These are phyloP conservation scores for Halophytophthora polymorphica DNA, from an alignment of 352 stramenopile species.

Conservation along the genomic window DNA sequence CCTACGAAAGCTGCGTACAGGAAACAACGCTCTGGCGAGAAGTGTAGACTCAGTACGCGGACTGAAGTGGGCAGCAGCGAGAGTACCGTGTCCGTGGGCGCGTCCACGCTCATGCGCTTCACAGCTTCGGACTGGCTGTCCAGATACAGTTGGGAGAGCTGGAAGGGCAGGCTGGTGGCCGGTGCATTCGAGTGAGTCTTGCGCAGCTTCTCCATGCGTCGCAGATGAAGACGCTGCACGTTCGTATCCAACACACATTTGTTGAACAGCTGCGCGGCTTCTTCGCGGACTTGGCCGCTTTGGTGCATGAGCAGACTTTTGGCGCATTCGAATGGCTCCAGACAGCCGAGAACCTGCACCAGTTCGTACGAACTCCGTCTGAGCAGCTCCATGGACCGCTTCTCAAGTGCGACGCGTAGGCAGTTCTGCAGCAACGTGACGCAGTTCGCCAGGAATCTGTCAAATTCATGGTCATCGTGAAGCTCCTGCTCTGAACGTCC, in stretches of 20 bases:
- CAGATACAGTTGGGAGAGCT: constrained; percentile 67
- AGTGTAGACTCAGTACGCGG: constrained; percentile 53
- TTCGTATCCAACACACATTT: constrained; percentile 37
- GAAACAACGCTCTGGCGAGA: constrained; percentile 67
- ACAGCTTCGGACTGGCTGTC: constrained; percentile 62
- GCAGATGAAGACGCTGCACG: constrained; percentile 46
- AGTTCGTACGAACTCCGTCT: constrained; percentile 53
- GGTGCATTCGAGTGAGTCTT: constrained; percentile 35
- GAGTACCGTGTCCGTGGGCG: constrained; percentile 40
- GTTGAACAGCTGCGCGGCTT: constrained; percentile 32
- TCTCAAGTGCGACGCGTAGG: constrained; percentile 47
- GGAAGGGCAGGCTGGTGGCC: constrained; percentile 51
- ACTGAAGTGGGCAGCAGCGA: constrained; percentile 31
- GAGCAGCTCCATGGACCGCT: constrained; percentile 33
- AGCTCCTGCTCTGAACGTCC: constrained; percentile 13
- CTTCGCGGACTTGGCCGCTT: constrained; percentile 35
- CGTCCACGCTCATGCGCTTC: constrained; percentile 51
- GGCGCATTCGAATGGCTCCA: constrained; percentile 38
- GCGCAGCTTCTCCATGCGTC: constrained; percentile 34
- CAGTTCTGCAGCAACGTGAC: constrained; percentile 23
- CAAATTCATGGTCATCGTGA: constrained; percentile 18
- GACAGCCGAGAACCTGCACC: constrained; percentile 50
- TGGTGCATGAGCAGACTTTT: constrained; percentile 67
- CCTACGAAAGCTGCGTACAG: constrained; percentile 48
- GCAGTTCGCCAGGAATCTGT: constrained; percentile 25